Evolutionary conservation across 257 asterid species (phyloP), one percentile per base, ranked within the genome.

Genomic region (Salvia rosmarinus): DNA sequence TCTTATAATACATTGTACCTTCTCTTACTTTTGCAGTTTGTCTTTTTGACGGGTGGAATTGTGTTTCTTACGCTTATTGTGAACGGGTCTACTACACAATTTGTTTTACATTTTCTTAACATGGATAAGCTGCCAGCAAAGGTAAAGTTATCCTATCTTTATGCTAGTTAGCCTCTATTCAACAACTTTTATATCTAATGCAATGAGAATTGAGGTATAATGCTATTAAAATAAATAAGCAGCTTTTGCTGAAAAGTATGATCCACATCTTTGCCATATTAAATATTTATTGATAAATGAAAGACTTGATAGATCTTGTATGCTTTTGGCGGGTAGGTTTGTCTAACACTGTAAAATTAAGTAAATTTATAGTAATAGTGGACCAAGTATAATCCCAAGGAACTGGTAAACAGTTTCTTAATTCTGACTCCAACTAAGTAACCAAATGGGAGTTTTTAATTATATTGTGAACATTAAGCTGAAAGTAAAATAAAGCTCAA

Each of bases 31-130:
- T 78, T 81, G 96, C 99, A 95, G 99, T 95, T 95, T 63, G 93
- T 95, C 65, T 95, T 95, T 84, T 88, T n/a, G n/a, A n/a, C 91
- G 84, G 96, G 98, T 72, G 99, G 99, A 65, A 87, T 89, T 39
- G 99, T 95, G 52, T 95, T 91, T 78, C 95, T 95, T 63, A 91
- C 99, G 1, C 96, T 95, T 71, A 85, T 91, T 49, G 86, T 95
- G 77, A 95, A 95, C 76, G 99, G 99, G 69, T 91, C 99, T 13
- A 91, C 99, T 61, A 89, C 99, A 21, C 98, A 95, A 79, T 91
- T 95, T 77, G 66, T 88, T 49, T 79, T 95, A 69, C 93, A 67
- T 71, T 14, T 77, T 68, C 88, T 95, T 63, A 78, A 85, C 60
- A 84, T 95, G 99, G 95, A 89, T 75, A 83, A 59, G 80, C 85